Conservation (phyloP, 129 eudicot species). For the Flaveria robusta region DNA sequence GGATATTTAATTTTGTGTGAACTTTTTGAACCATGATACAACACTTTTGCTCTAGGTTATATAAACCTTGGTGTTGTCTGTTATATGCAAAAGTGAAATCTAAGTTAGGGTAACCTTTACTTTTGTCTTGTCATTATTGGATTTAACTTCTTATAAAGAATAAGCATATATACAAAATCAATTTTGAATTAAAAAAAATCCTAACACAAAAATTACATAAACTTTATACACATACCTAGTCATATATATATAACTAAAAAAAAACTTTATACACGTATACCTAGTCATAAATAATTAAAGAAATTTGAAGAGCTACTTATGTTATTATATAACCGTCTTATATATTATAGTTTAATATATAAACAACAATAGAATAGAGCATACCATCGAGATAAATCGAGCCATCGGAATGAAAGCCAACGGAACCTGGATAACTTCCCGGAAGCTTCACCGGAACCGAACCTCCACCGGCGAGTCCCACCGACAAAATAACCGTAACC, state of each 20-base stretch:
- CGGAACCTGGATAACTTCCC: constrained; percentile 4
- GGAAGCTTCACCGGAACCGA: constrained; percentile 5
- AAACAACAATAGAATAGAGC: constrained; percentile 14
- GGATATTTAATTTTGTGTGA: neutral
- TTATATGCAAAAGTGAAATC: neutral
- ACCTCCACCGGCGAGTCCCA: neutral
- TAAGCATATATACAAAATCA: neutral
- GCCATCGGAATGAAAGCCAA: constrained; percentile 3
- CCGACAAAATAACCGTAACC: constrained; percentile 20
- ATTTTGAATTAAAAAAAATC: neutral
- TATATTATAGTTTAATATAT: no score
- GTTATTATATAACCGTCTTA: no score
- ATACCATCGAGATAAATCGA: constrained; percentile 57
- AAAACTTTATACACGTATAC: no score
- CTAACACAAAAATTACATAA: neutral
- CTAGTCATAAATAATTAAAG: no score
- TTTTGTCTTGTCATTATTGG: constrained; percentile 18
- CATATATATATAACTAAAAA: no score
- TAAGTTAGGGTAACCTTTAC: constrained; percentile 8
- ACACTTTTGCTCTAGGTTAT: neutral
- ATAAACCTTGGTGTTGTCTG: neutral
- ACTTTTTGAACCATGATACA: neutral
- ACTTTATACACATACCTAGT: neutral
- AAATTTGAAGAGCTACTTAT: no score
- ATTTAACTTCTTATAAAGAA: constrained; percentile 9